Conservation (phyloP, 83 land plant genomes). For the Picea mariana region DNA sequence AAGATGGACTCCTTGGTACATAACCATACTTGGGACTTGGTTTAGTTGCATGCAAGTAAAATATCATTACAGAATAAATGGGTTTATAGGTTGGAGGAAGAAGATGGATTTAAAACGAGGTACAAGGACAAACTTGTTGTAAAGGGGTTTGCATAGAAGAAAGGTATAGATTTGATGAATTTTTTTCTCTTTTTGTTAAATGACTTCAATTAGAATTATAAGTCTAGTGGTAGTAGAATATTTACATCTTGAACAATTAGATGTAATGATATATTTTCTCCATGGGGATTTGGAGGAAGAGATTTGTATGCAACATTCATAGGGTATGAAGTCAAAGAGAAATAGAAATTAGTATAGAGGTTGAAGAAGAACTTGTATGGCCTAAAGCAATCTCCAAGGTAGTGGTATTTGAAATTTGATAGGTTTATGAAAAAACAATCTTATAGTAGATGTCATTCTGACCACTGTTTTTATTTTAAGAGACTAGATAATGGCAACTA, state of each 20-base stretch:
- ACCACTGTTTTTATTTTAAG: slow-evolving; percentile 17
- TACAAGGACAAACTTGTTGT: slow-evolving; percentile 14
- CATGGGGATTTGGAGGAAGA: slow-evolving; percentile 9
- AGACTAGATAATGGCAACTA: slow-evolving; percentile 1
- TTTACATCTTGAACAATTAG: too few species aligned
- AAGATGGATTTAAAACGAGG: not conserved
- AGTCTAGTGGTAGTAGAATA: too few species aligned
- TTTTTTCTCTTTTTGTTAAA: not conserved
- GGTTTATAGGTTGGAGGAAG: slow-evolving; percentile 3
- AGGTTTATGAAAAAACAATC: not conserved
- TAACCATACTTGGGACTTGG: slow-evolving; percentile 13
- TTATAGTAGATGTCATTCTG: not conserved
- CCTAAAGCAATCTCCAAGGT: slow-evolving; percentile 16
- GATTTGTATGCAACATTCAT: slow-evolving; percentile 9
- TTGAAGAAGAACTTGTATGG: slow-evolving; percentile 23
- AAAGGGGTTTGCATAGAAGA: slow-evolving; percentile 1
- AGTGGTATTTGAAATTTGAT: slow-evolving; percentile 21
- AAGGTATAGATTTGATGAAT: slow-evolving; percentile 12
- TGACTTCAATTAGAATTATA: too few species aligned
- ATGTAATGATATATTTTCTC: too few species aligned
- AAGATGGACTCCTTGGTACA: not conserved
- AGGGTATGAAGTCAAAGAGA: slow-evolving; percentile 21
- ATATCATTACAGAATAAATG: slow-evolving; percentile 2
- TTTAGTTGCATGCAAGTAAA: not conserved
- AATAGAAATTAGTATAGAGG: slow-evolving; percentile 17